Percentiles rank a stretch among this genome's conserved stretches.
These are phyloP conservation scores for Hemisphaericaspora lyxosophila DNA, from an alignment of 1,139 yeast species.

Conservation along the genomic window DNA sequence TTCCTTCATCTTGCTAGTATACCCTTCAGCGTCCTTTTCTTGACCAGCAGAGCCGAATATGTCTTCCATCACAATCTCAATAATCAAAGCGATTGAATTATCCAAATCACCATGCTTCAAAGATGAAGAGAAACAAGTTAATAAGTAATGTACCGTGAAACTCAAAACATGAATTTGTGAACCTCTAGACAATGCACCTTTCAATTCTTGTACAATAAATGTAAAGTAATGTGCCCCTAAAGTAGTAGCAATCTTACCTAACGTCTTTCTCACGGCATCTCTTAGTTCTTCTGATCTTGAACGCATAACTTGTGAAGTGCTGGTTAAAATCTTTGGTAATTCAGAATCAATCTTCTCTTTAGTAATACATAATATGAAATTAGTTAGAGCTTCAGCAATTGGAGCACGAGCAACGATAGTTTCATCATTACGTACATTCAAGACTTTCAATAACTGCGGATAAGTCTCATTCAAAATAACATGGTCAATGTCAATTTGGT, in stretches of 20 bases:
- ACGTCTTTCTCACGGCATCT: conserved; percentile 78
- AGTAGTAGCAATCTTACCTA: conserved; percentile 61
- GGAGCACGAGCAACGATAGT: conserved; percentile 76
- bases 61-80: conserved; percentile 85
- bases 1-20: conserved; percentile 83
- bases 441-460: conserved; percentile 59
- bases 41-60: conserved; percentile 89
- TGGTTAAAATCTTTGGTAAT: conserved; percentile 81
- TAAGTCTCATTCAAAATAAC: conserved; percentile 60
- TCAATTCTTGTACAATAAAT: conserved; percentile 76
- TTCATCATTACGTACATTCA: conserved; percentile 70
- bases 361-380: conserved; percentile 63
- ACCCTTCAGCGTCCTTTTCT: conserved; percentile 94
- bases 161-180: conserved; percentile 94
- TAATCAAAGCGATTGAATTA: conserved; percentile 59
- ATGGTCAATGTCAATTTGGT: conserved; percentile 46
- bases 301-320: conserved; percentile 83
- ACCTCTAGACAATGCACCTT: conserved; percentile 78
- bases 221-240: conserved; percentile 75
- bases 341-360: conserved; percentile 54
- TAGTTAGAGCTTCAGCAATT: conserved; percentile 78
- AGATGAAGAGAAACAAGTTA: conserved; percentile 49
- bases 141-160: conserved; percentile 74
- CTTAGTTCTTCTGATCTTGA: conserved; percentile 86
- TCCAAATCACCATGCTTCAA: conserved; percentile 75